Evolutionary conservation across 208 protist genomes (phyloP), one percentile per base, ranked within the genome.

Genomic region (Vickermania spadyakhi): DNA sequence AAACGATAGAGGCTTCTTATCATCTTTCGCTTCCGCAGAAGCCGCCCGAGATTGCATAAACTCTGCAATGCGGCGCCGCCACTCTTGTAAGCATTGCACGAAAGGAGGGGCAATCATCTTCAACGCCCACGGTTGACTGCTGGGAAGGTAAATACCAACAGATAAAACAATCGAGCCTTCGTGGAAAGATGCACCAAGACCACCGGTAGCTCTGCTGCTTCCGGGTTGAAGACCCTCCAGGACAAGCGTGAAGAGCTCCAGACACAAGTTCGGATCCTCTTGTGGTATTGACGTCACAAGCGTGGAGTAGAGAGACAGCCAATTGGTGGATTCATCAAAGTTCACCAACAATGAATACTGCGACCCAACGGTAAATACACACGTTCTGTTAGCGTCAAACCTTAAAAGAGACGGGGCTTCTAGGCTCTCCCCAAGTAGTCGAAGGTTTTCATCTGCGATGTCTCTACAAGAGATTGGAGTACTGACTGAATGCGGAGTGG

Each of bases 101-200:
- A 93, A 93, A 49, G 70, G 61, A 18, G 86, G 86, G n/a, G 65
- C 64, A 28, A 84, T 49, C 1, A 60, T 66, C 27, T 72, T 56
- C 58, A 91, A 73, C 45, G 83, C 72, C 62, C 74, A 81, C 3
- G 80, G 77, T 62, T 84, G 77, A 51, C 79, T 87, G 31, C 74
- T 86, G 23, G 81, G 78, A 56, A 91, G 66, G 71, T 89, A 79
- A 29, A 93, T 73, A 31, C 75, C 81, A 7, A 79, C 78, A 0
- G 79, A 86, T 58, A 93, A 64, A 30, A 92, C 62, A 50, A 88
- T 70, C 62, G 84, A 87, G 59, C 84, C 76, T 51, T 86, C 70
- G 31, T 84, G 75, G 26, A 89, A 4, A 7, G 85, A 89, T 2
- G 77, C 72, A 4, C 81, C 75, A 29, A 89, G 70, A 51, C 81